Evolutionary conservation across 306 rosid species (phyloP).

Genomic region (Elaeagnus macrophylla): DNA sequence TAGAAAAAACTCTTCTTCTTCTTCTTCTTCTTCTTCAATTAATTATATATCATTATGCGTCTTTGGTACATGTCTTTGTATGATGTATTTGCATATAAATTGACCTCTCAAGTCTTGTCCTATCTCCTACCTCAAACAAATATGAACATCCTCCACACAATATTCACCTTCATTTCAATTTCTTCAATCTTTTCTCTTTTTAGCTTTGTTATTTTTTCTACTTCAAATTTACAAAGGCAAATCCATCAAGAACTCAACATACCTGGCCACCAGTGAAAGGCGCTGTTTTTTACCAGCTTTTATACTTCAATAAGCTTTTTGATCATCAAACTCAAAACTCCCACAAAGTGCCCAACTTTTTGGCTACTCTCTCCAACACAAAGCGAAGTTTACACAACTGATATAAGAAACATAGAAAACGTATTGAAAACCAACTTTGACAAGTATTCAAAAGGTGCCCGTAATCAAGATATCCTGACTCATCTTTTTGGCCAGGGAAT

Average conservation of each 20-base stretch:
- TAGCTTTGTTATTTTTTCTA: slow-evolving; percentile 25
- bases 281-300: slow-evolving; percentile 34
- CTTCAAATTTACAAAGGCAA: slow-evolving; percentile 33
- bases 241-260: slow-evolving; percentile 36
- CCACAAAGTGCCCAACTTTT: slow-evolving; percentile 35
- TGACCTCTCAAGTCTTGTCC: too few relatives aligned
- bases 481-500: slow-evolving; percentile 67
- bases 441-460: slow-evolving; percentile 45
- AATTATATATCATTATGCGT: too few relatives aligned
- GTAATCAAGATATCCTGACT: slow-evolving; percentile 11
- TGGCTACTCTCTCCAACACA: slow-evolving; percentile 29
- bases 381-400: slow-evolving; percentile 43
- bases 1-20: too few relatives aligned
- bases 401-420: slow-evolving; percentile 44
- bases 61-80: too few relatives aligned
- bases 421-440: slow-evolving; percentile 35
- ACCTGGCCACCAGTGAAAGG: slow-evolving; percentile 62
- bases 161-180: slow-evolving; percentile 26
- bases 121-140: not conserved
- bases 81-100: too few relatives aligned
- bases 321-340: slow-evolving; percentile 32
- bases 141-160: slow-evolving; percentile 29
- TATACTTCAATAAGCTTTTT: slow-evolving; percentile 37
- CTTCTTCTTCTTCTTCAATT: too few relatives aligned
- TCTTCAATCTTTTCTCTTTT: slow-evolving; percentile 17